phyloP scores from a whole-genome alignment of 306 rosid species.

The Pyrus pyrifolia region DNA sequence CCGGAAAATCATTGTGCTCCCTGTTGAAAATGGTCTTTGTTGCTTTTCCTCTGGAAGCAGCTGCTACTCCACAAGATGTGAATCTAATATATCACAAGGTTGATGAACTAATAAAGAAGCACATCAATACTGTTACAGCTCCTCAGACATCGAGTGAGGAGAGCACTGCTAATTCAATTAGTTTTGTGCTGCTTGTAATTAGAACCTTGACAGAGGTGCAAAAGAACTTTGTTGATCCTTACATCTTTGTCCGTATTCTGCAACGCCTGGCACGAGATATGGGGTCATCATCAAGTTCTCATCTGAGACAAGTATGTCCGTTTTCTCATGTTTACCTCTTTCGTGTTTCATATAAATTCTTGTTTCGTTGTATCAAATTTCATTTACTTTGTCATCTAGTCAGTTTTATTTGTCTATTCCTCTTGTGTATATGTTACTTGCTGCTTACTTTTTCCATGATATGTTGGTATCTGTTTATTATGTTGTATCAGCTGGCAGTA shows the following conservation, averaged over 20 bases:
- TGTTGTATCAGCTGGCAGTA: not conserved
- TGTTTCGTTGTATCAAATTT: not conserved
- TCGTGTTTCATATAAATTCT: not conserved
- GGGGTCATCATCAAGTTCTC: slow-evolving; percentile 83
- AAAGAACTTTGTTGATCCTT: slow-evolving; percentile 80
- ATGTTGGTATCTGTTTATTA: not conserved
- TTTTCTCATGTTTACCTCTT: slow-evolving; percentile 1
- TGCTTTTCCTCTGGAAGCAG: slow-evolving; percentile 87
- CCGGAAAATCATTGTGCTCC: slow-evolving; percentile 92
- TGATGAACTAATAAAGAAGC: slow-evolving; percentile 89
- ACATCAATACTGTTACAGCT: slow-evolving; percentile 53
- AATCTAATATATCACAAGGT: slow-evolving; percentile 79
- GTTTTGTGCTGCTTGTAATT: slow-evolving; percentile 83
- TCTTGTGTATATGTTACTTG: not conserved
- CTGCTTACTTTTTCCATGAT: not conserved
- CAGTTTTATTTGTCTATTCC: not conserved
- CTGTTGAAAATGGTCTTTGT: slow-evolving; percentile 90
- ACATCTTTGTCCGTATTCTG: slow-evolving; percentile 73
- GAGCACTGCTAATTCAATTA: slow-evolving; percentile 61
- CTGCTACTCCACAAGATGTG: slow-evolving; percentile 71
- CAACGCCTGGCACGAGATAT: slow-evolving; percentile 91
- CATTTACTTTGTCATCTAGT: not conserved
- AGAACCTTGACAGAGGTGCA: slow-evolving; percentile 91
- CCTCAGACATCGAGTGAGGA: slow-evolving; percentile 81
- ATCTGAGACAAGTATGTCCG: slow-evolving; percentile 71